Conservation (phyloP, 202 grass and related monocot genomes). For the Carex sylvatica region DNA sequence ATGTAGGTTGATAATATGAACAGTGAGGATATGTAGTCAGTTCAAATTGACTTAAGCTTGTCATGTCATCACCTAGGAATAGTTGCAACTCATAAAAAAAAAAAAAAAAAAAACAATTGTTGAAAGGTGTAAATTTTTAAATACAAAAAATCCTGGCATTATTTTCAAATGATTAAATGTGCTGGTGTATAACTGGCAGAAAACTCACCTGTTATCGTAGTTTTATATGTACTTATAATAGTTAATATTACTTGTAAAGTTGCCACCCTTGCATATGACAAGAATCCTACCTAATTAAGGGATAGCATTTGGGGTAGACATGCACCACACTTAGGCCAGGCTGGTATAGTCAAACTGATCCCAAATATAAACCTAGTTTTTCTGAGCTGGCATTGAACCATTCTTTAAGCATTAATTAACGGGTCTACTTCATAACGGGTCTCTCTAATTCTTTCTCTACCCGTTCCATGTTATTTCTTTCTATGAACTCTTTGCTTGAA, state of each 20-base stretch:
- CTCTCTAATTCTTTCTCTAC: neutral
- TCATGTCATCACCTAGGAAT: neutral
- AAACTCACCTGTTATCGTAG: neutral
- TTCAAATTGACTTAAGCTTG: neutral
- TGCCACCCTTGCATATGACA: conserved; percentile 13
- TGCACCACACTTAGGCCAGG: conserved; percentile 16
- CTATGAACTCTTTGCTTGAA: neutral
- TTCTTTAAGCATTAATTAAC: conserved; percentile 3
- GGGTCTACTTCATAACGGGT: conserved; percentile 20
- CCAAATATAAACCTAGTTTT: conserved; percentile 13
- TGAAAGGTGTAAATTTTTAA: neutral
- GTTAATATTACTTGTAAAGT: neutral
- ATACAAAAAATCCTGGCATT: neutral
- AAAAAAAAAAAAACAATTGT: neutral
- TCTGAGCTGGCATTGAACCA: conserved; percentile 23
- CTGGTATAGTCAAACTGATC: conserved; percentile 27
- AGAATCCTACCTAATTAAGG: conserved; percentile 16
- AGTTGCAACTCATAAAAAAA: neutral
- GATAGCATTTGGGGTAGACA: conserved; percentile 15
- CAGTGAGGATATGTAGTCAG: neutral
- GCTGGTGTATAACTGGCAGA: neutral
- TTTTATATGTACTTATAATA: neutral
- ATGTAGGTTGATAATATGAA: neutral
- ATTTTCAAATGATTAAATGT: neutral
- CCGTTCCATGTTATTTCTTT: conserved; percentile 17